Base-by-base conservation (phyloP, 345 rosid genomes). In the Pugionium dolabratum region DNA sequence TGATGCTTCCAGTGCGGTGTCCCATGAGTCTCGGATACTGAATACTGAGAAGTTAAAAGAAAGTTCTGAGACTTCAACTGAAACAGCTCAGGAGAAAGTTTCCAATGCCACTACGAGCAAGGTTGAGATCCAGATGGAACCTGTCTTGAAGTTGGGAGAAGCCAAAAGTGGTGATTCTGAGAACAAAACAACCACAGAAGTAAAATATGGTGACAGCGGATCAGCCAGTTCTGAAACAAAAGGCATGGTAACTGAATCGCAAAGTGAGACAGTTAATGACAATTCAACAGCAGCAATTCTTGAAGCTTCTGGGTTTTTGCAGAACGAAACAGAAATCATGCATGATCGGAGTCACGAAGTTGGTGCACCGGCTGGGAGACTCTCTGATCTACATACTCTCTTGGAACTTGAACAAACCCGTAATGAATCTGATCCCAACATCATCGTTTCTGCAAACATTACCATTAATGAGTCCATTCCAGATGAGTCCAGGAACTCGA, bases 1-100 rank as follows among this genome's bases (percentile, higher is more conserved):
- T 69, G 99, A 94, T 79, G 99, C 97, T 71, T 94, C 97, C 32
- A 94, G 95, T 77, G 99, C 97, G 9, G 99, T 94, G 49, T 75
- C 96, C 39, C 97, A 94, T 46, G 95, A 88, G 59, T 58, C 79
- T n/a, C 81, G 76, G 47, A 59, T 39, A 10, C 50, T 67, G 34
- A 70, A 45, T 66, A 48, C 80, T 11, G 90, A 79, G 58, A 61
- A 71, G 6, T 69, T 80, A 62, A 83, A 83, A 60, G 66, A 48
- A 61, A 75, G 67, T 54, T 62, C 44, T 8, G 83, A 71, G 5
- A 74, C 76, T 69, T 79, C 80, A 48, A 76, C 71, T 75, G 79
- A 35, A 76, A 69, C 54, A 35, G 57, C 0, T 67, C 69, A 36
- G 50, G 52, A 48, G 66, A 76, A 62, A 32, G 53, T 33, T 57